Evolutionary conservation across 2,329 filamentous ascomycete genomes (phyloP), one percentile per base, ranked within the genome.

Genomic region (Colletotrichum nymphaeae): DNA sequence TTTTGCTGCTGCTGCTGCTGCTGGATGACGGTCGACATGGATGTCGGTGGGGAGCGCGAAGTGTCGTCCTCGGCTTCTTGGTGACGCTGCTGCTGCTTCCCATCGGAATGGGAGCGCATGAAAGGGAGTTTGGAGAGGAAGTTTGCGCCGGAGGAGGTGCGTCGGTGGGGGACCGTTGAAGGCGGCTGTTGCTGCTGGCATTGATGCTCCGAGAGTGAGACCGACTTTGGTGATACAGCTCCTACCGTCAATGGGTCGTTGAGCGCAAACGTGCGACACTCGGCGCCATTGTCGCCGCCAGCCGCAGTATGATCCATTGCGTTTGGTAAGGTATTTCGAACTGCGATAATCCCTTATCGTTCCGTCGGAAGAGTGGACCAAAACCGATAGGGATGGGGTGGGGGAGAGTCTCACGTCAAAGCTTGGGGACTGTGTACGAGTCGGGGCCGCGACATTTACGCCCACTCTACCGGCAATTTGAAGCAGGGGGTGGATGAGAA

Each of bases 111-210:
- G 53, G 81, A 76, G 68, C 91, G 90, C 75, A 95, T 84, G 80
- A 95, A 94, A 53, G 92, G 90, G 66, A 96, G 86, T 75, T 89
- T 90, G 53, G 92, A 92, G 35, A 96, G 84, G 56, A 95, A 85
- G 72, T 90, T 90, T 42, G 90, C 90, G 53, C 85, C 83, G 2
- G 91, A 93, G 63, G 89, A 83, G 77, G 84, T 90, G 79, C 90
- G 86, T 69, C 77, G 77, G 60, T 78, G 79, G 8, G 76, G 62
- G 3, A 37, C 26, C 12, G 53, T 14, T 24, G 66, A 42, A 30
- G 62, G 57, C 9, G 19, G 26, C n/a, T 42, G 32, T 12, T 58
- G 32, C 24, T n/a, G 52, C 35, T 49, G 68, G 16, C 57, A 26
- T n/a, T 53, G 26, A 22, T 58, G 32, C 53, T 65, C 19, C 7